These are phyloP conservation scores for Grosmannia penicillata DNA, from an alignment of 2,329 filamentous ascomycete genomes.

Conservation along the genomic window DNA sequence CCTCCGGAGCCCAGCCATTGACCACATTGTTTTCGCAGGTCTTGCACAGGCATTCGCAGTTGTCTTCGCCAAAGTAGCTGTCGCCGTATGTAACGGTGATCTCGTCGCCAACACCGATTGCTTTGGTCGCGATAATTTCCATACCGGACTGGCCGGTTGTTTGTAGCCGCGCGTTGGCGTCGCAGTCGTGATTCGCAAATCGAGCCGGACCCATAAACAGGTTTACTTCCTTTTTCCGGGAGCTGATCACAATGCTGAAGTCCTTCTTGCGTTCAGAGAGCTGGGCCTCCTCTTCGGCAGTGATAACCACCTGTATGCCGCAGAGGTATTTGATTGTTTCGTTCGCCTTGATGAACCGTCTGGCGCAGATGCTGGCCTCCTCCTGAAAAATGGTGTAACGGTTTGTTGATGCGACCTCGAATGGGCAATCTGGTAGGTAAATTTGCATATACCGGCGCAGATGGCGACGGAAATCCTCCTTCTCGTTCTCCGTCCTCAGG, in stretches of 20 bases:
- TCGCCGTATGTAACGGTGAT: conserved; percentile 95
- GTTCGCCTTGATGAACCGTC: conserved; percentile 63
- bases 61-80: conserved; percentile 88
- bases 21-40: conserved; percentile 63
- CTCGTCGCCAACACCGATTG: conserved; percentile 80
- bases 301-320: conserved; percentile 85
- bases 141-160: conserved; percentile 78
- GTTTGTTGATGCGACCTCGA: conserved; percentile 83
- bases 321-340: conserved; percentile 82
- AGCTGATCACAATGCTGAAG: conserved; percentile 93
- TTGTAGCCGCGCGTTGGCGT: conserved; percentile 76
- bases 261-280: conserved; percentile 74
- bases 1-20: conserved; percentile 67
- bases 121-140: conserved; percentile 69
- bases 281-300: conserved; percentile 74
- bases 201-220: conserved; percentile 89
- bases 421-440: conserved; percentile 85
- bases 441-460: conserved; percentile 83
- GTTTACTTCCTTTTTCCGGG: conserved; percentile 76
- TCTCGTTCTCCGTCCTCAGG: conserved; percentile 62
- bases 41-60: conserved; percentile 84
- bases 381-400: conserved; percentile 85
- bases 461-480: conserved; percentile 74
- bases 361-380: conserved; percentile 76
- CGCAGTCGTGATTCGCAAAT: conserved; percentile 95